Percentiles rank a stretch among this genome's conserved stretches.
phyloP scores from a whole-genome alignment of 2,329 filamentous ascomycete genomes.

The Hymenoscyphus salicellus region DNA sequence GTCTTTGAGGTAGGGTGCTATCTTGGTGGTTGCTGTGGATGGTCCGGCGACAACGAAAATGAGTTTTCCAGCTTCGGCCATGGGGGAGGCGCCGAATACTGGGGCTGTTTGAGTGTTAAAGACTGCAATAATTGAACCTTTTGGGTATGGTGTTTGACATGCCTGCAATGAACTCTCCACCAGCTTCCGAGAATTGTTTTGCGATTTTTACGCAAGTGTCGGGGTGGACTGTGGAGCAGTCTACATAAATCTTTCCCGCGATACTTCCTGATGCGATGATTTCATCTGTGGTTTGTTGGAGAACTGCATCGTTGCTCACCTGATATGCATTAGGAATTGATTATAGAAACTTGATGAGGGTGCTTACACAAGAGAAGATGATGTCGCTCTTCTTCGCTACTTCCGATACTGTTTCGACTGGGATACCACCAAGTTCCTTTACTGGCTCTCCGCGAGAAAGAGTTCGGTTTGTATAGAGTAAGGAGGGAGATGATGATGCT shows the following conservation, averaged over 20 bases:
- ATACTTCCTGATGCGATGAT: constrained; percentile 28
- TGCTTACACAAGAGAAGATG: constrained; percentile 35
- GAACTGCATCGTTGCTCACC: constrained; percentile 42
- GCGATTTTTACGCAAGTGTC: constrained; percentile 37
- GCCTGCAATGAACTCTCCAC: constrained; percentile 34
- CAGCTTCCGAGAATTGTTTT: constrained; percentile 35
- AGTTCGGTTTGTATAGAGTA: constrained; percentile 43
- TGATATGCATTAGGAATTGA: constrained; percentile 24
- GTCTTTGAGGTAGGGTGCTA: constrained; percentile 42
- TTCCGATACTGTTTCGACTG: constrained; percentile 29
- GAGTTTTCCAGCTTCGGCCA: constrained; percentile 45
- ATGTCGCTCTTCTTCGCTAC: constrained; percentile 39
- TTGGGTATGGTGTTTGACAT: constrained; percentile 24
- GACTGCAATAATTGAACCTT: background rate
- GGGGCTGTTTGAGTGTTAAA: constrained; percentile 38
- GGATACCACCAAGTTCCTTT: constrained; percentile 37
- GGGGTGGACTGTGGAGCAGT: constrained; percentile 37
- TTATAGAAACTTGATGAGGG: constrained; percentile 32
- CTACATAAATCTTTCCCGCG: constrained; percentile 35
- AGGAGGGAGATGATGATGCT: constrained; percentile 18
- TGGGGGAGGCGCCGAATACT: constrained; percentile 44
- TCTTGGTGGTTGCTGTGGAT: constrained; percentile 33
- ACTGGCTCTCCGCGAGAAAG: constrained; percentile 40
- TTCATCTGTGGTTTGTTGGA: constrained; percentile 33
- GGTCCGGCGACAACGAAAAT: constrained; percentile 44